Percentiles rank a stretch among this genome's conserved stretches.
These are phyloP conservation scores for Millerozyma acaciae DNA, from an alignment of 805 yeast species.

Conservation along the genomic window DNA sequence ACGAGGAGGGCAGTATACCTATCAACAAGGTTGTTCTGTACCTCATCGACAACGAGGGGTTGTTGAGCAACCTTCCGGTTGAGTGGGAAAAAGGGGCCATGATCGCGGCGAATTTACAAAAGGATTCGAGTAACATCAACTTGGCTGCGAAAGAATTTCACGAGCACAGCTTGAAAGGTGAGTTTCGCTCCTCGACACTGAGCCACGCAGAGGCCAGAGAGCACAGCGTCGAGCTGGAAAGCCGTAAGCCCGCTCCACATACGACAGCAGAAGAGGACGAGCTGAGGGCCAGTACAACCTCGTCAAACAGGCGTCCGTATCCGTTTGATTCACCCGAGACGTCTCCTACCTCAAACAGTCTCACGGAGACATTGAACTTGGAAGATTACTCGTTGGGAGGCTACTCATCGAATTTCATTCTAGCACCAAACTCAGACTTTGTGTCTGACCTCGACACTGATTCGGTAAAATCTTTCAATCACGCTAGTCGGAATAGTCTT, in stretches of 20 bases:
- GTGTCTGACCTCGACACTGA: slow-evolving; percentile 21
- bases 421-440: slow-evolving; percentile 2
- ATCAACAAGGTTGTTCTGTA: slow-evolving; percentile 46
- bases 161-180: slow-evolving; percentile 28
- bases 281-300: too few relatives aligned
- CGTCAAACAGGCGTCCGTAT: too few relatives aligned
- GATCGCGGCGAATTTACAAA: slow-evolving; percentile 34
- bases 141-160: slow-evolving; percentile 31
- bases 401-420: slow-evolving; percentile 13
- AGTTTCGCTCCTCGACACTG: too few relatives aligned
- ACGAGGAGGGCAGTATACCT: slow-evolving; percentile 24
- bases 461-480: slow-evolving; percentile 9
- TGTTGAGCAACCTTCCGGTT: slow-evolving; percentile 34
- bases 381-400: slow-evolving; percentile 15
- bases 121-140: slow-evolving; percentile 15
- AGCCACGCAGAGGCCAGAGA: too few relatives aligned
- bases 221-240: too few relatives aligned
- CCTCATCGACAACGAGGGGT: slow-evolving; percentile 37
- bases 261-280: too few relatives aligned
- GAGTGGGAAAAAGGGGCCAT: slow-evolving; percentile 45
- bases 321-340: too few relatives aligned
- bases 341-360: slow-evolving; percentile 3
- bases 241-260: too few relatives aligned
- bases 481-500: slow-evolving; percentile 1
- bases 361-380: slow-evolving; percentile 12